Evolutionary conservation across 768 basidiomycete species (phyloP).

Genomic region (Lactarius trivialis): DNA sequence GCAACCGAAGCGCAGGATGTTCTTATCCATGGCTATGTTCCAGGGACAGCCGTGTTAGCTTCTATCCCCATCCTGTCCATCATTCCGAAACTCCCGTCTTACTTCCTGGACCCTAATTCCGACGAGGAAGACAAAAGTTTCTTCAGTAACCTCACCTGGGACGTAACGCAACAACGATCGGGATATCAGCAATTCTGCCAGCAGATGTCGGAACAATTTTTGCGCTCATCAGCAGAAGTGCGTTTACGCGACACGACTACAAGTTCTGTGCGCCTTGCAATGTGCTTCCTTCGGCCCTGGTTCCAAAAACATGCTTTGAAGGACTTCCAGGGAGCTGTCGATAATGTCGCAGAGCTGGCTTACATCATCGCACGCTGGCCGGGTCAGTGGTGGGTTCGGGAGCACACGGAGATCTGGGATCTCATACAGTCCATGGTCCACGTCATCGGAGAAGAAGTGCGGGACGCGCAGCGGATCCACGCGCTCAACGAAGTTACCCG

Average conservation of each 20-base stretch:
- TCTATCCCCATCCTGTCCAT: conserved; percentile 63
- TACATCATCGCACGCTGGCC: conserved; percentile 47
- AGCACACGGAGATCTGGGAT: conserved; percentile 55
- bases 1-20: conserved; percentile 72
- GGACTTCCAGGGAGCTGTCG: conserved; percentile 35
- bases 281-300: conserved; percentile 65
- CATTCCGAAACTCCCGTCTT: conserved; percentile 64
- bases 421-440: conserved; percentile 53
- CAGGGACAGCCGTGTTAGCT: conserved; percentile 55
- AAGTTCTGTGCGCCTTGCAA: conserved; percentile 59
- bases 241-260: conserved; percentile 61
- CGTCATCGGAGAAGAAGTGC: conserved; percentile 60
- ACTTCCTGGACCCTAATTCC: conserved; percentile 44
- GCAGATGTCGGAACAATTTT: conserved; percentile 58
- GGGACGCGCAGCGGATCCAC: conserved; percentile 40
- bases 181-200: conserved; percentile 68
- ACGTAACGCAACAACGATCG: conserved; percentile 51
- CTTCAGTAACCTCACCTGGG: conserved; percentile 43
- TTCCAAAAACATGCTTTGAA: conserved; percentile 46
- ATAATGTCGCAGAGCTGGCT: conserved; percentile 33
- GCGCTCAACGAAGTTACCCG: conserved; percentile 41
- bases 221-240: conserved; percentile 45
- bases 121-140: conserved; percentile 30
- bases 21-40: conserved; percentile 63
- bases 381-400: conserved; percentile 58